These are phyloP conservation scores for Fusarium sp. DNA, from an alignment of 2,329 filamentous ascomycete species.

Conservation along the genomic window DNA sequence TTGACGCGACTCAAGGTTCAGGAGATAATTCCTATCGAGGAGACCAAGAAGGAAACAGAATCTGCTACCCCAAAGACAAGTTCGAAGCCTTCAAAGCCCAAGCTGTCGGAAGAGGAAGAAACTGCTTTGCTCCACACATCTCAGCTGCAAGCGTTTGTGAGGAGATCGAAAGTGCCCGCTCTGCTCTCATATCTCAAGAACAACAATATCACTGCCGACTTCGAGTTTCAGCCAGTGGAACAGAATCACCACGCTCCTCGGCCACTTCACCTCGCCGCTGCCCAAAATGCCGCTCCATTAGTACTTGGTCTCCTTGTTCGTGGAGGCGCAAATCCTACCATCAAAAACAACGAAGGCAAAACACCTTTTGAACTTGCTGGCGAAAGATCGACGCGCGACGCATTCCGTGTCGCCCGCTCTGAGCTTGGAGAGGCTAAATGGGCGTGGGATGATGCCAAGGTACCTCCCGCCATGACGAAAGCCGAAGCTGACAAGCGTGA, in stretches of 20 bases:
- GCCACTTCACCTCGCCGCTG: slow-evolving; percentile 85
- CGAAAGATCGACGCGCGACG: slow-evolving; percentile 86
- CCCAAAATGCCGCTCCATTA: slow-evolving; percentile 82
- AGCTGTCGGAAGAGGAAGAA: slow-evolving; percentile 85
- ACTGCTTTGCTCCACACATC: slow-evolving; percentile 83
- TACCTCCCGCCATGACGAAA: slow-evolving; percentile 78
- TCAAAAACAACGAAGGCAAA: slow-evolving; percentile 79
- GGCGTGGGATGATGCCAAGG: slow-evolving; percentile 80
- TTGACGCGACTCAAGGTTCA: slow-evolving; percentile 89
- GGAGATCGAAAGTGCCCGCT: slow-evolving; percentile 89
- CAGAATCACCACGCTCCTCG: slow-evolving; percentile 85
- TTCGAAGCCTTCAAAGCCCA: slow-evolving; percentile 68
- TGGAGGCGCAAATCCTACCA: slow-evolving; percentile 77
- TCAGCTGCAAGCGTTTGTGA: slow-evolving; percentile 88
- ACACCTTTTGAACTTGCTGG: slow-evolving; percentile 88
- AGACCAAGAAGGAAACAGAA: slow-evolving; percentile 58
- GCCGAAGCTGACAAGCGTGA: slow-evolving; percentile 77
- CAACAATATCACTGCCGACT: slow-evolving; percentile 78
- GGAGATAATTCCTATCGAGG: slow-evolving; percentile 76
- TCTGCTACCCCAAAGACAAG: slow-evolving; percentile 52
- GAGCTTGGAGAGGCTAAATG: slow-evolving; percentile 82
- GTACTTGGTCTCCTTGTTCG: slow-evolving; percentile 81
- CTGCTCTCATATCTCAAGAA: slow-evolving; percentile 84
- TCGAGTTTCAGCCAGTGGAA: slow-evolving; percentile 78
- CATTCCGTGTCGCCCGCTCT: slow-evolving; percentile 87